Conservation (phyloP, 371 early-diverging fungal species). For the Syncephalastrum sp. region DNA sequence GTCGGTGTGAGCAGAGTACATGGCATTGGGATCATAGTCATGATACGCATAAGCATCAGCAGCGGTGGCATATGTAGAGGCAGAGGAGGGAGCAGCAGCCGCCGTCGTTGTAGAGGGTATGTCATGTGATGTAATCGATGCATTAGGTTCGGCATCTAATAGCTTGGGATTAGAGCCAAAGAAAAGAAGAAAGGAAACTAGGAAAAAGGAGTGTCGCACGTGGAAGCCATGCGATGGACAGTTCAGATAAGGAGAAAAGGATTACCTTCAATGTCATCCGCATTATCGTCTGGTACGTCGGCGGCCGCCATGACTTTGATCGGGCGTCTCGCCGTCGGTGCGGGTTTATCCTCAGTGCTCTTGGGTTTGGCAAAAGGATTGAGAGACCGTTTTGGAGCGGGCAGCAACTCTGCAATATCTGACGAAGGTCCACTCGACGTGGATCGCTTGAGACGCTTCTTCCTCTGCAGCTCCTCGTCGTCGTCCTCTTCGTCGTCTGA, state of each 20-base stretch:
- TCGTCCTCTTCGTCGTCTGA: constrained; percentile 23
- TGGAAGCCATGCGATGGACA: background rate
- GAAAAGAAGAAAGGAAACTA: background rate
- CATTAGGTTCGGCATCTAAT: constrained; percentile 11
- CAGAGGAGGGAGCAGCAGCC: constrained; percentile 3
- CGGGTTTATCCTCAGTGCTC: constrained; percentile 7
- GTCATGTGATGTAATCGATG: constrained; percentile 14
- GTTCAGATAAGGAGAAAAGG: too few species aligned
- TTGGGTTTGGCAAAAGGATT: constrained; percentile 14
- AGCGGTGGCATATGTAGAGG: constrained; percentile 17
- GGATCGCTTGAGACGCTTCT: constrained; percentile 20
- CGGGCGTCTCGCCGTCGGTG: constrained; percentile 1
- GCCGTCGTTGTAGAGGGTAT: constrained; percentile 12
- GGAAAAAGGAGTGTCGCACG: background rate
- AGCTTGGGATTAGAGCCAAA: background rate
- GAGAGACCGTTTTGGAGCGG: constrained; percentile 28
- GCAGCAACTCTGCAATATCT: constrained; percentile 32
- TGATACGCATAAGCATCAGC: constrained; percentile 31
- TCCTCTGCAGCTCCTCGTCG: constrained; percentile 16
- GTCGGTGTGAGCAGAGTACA: constrained; percentile 44
- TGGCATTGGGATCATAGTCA: constrained; percentile 42
- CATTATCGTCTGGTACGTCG: constrained; percentile 24
- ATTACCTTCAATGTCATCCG: background rate
- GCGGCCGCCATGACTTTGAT: constrained; percentile 31
- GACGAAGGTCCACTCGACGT: constrained; percentile 7